These are phyloP conservation scores for Scleroderma bovista DNA, from an alignment of 768 basidiomycete species.

Conservation along the genomic window DNA sequence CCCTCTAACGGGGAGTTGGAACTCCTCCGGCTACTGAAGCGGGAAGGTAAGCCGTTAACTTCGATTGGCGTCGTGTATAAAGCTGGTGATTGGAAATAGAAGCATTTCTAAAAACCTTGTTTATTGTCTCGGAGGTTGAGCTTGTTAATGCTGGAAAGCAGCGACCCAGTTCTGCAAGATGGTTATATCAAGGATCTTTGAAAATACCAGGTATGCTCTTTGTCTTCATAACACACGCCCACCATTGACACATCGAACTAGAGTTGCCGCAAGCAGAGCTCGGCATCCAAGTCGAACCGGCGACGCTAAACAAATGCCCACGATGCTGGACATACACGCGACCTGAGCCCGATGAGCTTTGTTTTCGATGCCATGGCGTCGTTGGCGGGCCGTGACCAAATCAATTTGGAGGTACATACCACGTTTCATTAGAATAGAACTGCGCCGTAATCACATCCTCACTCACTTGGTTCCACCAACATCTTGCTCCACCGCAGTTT, in stretches of 20 bases:
- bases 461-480: neutral
- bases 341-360: constrained; percentile 45
- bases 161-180: constrained; percentile 36
- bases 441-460: neutral
- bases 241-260: neutral
- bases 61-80: neutral
- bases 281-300: constrained; percentile 55
- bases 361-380: constrained; percentile 51
- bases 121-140: constrained; percentile 72
- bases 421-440: neutral
- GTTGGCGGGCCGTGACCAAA: constrained; percentile 4
- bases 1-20: constrained; percentile 31
- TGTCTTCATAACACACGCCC: neutral
- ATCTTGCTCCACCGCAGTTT: neutral
- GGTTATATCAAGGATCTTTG: constrained; percentile 45
- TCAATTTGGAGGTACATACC: neutral
- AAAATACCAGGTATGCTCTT: constrained; percentile 39
- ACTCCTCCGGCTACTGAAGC: constrained; percentile 38
- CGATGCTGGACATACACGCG: constrained; percentile 85
- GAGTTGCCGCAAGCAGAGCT: constrained; percentile 20
- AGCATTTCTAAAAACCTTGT: constrained; percentile 61
- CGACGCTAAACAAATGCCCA: constrained; percentile 69
- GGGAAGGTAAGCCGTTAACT: constrained; percentile 28
- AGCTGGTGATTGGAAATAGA: constrained; percentile 35
- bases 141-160: constrained; percentile 43